These are phyloP conservation scores for Boletus reticulatus DNA, from an alignment of 768 basidiomycete genomes.

Conservation along the genomic window DNA sequence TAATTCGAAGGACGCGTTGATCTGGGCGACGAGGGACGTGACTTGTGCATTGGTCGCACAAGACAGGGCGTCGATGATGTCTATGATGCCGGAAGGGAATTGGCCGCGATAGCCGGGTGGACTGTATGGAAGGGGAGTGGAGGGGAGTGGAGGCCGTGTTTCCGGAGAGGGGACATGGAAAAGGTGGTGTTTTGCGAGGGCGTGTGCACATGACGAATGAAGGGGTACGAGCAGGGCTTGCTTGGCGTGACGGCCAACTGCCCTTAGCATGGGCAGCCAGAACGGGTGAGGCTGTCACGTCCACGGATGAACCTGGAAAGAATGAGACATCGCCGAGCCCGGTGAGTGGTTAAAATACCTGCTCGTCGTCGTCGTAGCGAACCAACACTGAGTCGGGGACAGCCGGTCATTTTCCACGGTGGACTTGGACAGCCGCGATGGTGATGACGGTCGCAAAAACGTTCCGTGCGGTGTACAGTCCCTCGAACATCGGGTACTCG, in stretches of 20 bases:
- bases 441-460: neutral
- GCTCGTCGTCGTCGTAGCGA: neutral
- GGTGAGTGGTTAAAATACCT: constrained; percentile 1
- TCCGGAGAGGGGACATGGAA: neutral
- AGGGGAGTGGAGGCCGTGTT: neutral
- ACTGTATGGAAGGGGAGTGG: neutral
- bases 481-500: constrained; percentile 23
- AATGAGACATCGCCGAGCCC: neutral
- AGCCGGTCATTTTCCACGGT: constrained; percentile 15
- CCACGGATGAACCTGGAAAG: constrained; percentile 23
- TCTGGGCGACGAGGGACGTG: constrained; percentile 4
- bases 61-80: constrained; percentile 26
- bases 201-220: constrained; percentile 26
- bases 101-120: constrained; percentile 5
- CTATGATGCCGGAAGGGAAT: constrained; percentile 25
- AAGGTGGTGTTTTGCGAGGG: constrained; percentile 11
- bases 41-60: constrained; percentile 13
- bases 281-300: constrained; percentile 33
- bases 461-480: constrained; percentile 5
- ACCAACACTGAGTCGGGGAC: neutral
- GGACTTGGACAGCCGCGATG: too few relatives aligned
- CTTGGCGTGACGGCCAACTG: constrained; percentile 51
- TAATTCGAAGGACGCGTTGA: constrained; percentile 23
- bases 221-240: constrained; percentile 31
- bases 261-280: constrained; percentile 76